Evolutionary conservation across 2,329 filamentous ascomycete genomes (phyloP).

Genomic region (Xylaria sp.): DNA sequence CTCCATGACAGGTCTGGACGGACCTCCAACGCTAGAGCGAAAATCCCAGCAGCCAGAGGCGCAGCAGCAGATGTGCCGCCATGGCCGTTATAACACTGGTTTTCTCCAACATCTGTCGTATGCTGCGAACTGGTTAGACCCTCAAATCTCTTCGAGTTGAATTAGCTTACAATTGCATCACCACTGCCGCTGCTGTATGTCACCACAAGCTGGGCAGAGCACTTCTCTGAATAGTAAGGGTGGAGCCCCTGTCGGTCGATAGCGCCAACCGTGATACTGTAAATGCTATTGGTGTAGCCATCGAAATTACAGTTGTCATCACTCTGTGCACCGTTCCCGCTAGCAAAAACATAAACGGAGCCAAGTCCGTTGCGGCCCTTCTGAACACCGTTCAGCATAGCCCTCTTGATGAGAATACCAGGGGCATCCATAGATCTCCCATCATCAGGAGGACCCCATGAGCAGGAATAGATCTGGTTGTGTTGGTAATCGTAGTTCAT

Average conservation of each 20-base stretch:
- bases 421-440: constrained; percentile 94
- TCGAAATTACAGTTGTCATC: constrained; percentile 99
- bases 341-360: constrained; percentile 96
- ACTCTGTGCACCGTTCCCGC: constrained; percentile 86
- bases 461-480: constrained; percentile 98
- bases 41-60: constrained; percentile 90
- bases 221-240: constrained; percentile 95
- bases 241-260: constrained; percentile 89
- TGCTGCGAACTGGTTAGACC: constrained; percentile 61
- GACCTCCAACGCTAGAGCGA: constrained; percentile 85
- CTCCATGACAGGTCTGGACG: constrained; percentile 92
- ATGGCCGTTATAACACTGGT: constrained; percentile 82
- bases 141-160: background rate
- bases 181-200: constrained; percentile 93
- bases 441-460: constrained; percentile 96
- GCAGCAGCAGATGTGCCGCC: constrained; percentile 96
- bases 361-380: constrained; percentile 85
- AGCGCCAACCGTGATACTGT: constrained; percentile 95
- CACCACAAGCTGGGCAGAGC: constrained; percentile 93
- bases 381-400: constrained; percentile 93
- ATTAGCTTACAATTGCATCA: constrained; percentile 76
- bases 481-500: constrained; percentile 92
- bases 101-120: constrained; percentile 91
- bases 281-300: constrained; percentile 99
- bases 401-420: constrained; percentile 85